Conservation (phyloP, 331 rosid species). For the Quercus tomentella region DNA sequence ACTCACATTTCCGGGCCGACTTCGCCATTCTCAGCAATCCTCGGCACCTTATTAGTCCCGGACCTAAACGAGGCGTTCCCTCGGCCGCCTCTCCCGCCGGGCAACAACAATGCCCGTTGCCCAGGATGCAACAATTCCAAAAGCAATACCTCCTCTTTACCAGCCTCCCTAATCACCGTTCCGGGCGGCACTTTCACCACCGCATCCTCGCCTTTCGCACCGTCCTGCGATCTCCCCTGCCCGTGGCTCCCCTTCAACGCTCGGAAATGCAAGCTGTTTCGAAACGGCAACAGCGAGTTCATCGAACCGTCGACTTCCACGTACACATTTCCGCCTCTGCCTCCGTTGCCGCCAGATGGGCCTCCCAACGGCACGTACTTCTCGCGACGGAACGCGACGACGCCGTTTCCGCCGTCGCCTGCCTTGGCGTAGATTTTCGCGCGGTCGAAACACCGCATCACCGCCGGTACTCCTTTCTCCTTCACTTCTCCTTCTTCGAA, state of each 20-base stretch:
- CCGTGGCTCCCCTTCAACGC: constrained; percentile 84
- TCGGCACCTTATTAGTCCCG: constrained; percentile 77
- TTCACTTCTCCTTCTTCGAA: constrained; percentile 35
- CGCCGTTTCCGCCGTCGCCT: constrained; percentile 87
- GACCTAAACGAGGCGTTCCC: constrained; percentile 90
- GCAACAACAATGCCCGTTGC: constrained; percentile 69
- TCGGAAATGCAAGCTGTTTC: constrained; percentile 83
- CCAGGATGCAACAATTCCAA: constrained; percentile 82
- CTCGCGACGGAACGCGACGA: constrained; percentile 88
- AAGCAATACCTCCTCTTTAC: constrained; percentile 46
- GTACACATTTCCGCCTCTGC: constrained; percentile 83
- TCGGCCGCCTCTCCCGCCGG: constrained; percentile 94
- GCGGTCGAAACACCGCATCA: constrained; percentile 92
- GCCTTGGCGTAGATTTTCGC: constrained; percentile 69
- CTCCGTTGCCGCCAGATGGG: constrained; percentile 91
- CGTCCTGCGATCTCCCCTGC: constrained; percentile 59
- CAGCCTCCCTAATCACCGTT: constrained; percentile 67
- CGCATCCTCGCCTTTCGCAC: constrained; percentile 87
- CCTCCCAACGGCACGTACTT: constrained; percentile 90
- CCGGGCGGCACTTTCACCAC: constrained; percentile 91
- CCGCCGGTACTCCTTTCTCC: constrained; percentile 93
- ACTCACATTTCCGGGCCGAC: constrained; percentile 83
- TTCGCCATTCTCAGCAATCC: constrained; percentile 90
- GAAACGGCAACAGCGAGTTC: constrained; percentile 79
- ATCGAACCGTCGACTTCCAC: constrained; percentile 76